Base-by-base conservation (phyloP, 108 stramenopile species). In the Heterococcus sp. region DNA sequence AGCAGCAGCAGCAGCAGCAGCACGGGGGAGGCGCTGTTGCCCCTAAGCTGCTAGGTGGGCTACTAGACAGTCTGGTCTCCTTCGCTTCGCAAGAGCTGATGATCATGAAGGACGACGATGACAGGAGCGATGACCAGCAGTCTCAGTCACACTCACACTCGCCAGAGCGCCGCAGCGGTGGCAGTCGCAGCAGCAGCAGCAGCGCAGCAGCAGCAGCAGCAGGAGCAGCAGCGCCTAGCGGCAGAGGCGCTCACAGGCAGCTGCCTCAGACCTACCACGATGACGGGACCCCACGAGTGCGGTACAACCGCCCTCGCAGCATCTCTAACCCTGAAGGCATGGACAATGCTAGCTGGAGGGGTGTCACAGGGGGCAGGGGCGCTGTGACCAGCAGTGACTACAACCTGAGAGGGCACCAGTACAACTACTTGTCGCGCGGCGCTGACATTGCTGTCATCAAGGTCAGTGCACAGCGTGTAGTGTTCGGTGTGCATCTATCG, bases 241-340 rank as follows among this genome's bases (percentile, higher is more conserved):
- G 35, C 1, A 2, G 58, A 8, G 28, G 32, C 2, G 30, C 32
- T 32, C 14, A 0, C 27, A 30, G 5, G 11, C 2, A 34, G 2
- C 75, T 67, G 66, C 66, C 66, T 38, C 74, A 75, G 66, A 65
- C 65, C 29, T 66, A 66, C 2, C 64, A 66, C 1, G 74, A 75
- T 2, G 5, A 66, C 65, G 64, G 65, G 34, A 37, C 65, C 21
- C 35, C 65, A 14, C 65, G 74, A 29, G 2, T 66, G 27, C 74
- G 74, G 14, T 32, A 3, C 67, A 32, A 29, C 3, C 67, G 67
- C 31, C 67, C 8, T 29, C 67, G 26, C 8, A 29, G 72, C 28
- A 14, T 58, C 26, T 37, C 37, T 32, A 35, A 11, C 29, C 38
- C 26, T 26, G 67, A 29, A 33, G 75, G 21, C 38, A 66, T 67